Evolutionary conservation across 2,329 filamentous ascomycete genomes (phyloP), one percentile per base, ranked within the genome.

Genomic region (Alternaria panax): DNA sequence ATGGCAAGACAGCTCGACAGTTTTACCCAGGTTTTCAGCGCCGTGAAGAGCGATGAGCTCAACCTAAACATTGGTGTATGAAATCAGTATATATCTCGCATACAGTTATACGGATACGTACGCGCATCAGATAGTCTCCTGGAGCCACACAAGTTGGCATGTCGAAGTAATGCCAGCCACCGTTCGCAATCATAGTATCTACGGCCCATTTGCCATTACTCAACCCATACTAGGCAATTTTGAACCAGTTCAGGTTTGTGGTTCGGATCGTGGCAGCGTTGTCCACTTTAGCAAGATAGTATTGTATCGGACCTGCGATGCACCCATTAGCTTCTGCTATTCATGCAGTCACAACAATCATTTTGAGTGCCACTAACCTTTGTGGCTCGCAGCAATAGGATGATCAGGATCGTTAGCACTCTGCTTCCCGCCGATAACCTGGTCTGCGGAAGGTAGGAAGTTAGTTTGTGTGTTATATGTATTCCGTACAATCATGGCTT

Each of bases 301-400:
- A 67, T 27, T 40, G 41, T 53, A 67, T 67, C 5, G 65, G 67
- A 7, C 65, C 64, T 68, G 7, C 36, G 4, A 25, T 16, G 3
- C n/a, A 42, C 32, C 52, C 20, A 54, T 51, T 40, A 27, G 48
- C 32, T 51, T 7, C 22, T 22, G 25, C n/a, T 25, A 18, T 27
- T 16, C 28, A 40, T 16, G 7, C 11, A 18, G 22, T 11, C 45
- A 24, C 7, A 24, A 34, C 28, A 34, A 3, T 2, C 22, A 7
- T 43, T 18, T 28, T 30, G 24, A 30, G 22, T 18, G 22, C 41
- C n/a, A 41, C 67, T 43, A 20, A 75, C 80, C 80, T 70, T 83
- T 82, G 65, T 84, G 82, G 34, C 75, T 79, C 46, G 75, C 70
- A 5, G 82, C 81, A 62, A 83, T 83, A 7, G 81, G 81, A 67